Percentiles rank a stretch among this genome's conserved stretches.
phyloP scores from a whole-genome alignment of 2,329 filamentous ascomycete genomes.

The Cercospora sesami region DNA sequence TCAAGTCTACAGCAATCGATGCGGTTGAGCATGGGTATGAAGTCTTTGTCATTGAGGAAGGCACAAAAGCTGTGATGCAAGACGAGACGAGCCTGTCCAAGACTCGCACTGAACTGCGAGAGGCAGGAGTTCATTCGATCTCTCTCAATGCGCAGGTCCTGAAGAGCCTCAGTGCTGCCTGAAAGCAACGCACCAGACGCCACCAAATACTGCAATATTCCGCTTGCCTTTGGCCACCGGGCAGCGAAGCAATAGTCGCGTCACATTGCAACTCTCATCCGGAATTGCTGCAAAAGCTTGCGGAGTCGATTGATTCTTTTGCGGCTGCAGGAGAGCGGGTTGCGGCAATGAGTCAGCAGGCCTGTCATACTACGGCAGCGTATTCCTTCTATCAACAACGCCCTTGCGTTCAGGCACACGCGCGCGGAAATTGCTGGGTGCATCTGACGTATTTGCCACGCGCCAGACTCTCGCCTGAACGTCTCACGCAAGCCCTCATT shows the following conservation, averaged over 20 bases:
- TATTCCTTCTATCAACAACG: not conserved
- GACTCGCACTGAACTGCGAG: conserved; percentile 48
- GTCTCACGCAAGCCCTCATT: not conserved
- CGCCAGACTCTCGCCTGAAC: not conserved
- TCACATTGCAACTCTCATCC: not conserved
- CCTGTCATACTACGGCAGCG: not conserved
- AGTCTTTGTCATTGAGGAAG: conserved; percentile 76
- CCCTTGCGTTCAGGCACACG: not conserved
- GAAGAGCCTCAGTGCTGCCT: conserved; percentile 6
- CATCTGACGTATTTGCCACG: not conserved
- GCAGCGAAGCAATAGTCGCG: not conserved
- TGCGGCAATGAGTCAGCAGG: not conserved
- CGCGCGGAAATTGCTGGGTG: not conserved
- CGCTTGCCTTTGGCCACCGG: not conserved
- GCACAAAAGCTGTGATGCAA: conserved; percentile 69
- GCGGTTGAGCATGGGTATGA: conserved; percentile 72
- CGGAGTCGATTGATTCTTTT: not conserved
- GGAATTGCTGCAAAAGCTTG: not conserved
- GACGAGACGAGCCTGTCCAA: conserved; percentile 55
- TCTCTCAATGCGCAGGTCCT: conserved; percentile 14
- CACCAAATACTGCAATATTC: not conserved
- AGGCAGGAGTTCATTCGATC: conserved; percentile 19
- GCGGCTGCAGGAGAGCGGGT: not conserved
- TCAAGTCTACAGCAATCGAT: conserved; percentile 77
- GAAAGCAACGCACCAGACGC: not conserved